Percentiles rank a stretch among this genome's conserved stretches.
Evolutionary conservation across 495 filamentous ascomycete species (phyloP).

Genomic region (Trichoderma reesei): DNA sequence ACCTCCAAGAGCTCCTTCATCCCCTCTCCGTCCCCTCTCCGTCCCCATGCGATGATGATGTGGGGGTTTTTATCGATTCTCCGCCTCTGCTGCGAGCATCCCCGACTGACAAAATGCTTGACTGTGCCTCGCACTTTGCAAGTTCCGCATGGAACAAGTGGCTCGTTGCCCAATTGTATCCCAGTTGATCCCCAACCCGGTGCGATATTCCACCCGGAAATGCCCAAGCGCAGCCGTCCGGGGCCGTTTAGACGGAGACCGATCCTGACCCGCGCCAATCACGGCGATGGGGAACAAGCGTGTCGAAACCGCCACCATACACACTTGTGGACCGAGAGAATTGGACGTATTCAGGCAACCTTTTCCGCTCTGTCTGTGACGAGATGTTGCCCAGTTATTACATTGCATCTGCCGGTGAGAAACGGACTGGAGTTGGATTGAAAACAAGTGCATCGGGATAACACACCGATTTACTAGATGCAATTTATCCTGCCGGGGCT

Average conservation of each 20-base stretch:
- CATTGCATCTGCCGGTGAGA: no score
- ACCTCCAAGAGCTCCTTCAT: not conserved
- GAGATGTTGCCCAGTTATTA: no score
- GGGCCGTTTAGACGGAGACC: slow-evolving; percentile 5
- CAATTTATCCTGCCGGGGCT: no score
- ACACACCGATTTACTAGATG: no score
- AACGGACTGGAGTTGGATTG: no score
- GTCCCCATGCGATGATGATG: no score
- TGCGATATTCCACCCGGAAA: not conserved
- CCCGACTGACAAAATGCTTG: not conserved
- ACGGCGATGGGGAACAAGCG: not conserved
- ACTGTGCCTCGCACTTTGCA: not conserved
- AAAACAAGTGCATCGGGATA: no score
- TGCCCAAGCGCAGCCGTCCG: not conserved
- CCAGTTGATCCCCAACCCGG: not conserved
- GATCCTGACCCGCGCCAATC: slow-evolving; percentile 3
- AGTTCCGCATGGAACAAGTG: not conserved
- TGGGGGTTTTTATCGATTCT: no score
- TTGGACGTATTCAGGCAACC: not conserved
- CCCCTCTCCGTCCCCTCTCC: not conserved
- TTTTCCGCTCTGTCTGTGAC: not conserved
- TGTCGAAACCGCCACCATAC: not conserved
- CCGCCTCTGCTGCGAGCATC: no score
- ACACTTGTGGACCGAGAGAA: not conserved
- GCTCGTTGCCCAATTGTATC: not conserved